phyloP scores from a whole-genome alignment of 257 asterid species.

The Euphrasia confusa region DNA sequence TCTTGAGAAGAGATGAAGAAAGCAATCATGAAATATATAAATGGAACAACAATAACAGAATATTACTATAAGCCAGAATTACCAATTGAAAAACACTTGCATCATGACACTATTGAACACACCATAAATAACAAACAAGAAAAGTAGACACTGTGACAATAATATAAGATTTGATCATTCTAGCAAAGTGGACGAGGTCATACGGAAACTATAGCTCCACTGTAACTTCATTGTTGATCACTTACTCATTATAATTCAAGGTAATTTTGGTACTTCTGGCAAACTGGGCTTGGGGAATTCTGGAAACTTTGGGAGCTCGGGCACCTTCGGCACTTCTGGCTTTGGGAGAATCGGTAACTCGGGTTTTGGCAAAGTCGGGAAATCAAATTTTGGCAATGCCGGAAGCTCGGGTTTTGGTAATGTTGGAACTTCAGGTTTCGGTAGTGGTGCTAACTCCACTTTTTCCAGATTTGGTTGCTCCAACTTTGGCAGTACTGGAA shows the following conservation, averaged over 20 bases:
- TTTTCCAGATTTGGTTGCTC: background rate
- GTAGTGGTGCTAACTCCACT: constrained; percentile 14
- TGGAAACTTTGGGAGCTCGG: constrained; percentile 11
- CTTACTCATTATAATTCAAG: constrained; percentile 15
- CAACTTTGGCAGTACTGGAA: constrained; percentile 31
- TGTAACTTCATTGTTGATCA: background rate
- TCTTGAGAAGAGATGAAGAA: constrained; percentile 3
- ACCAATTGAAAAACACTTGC: constrained; percentile 6
- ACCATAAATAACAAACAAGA: constrained; percentile 19
- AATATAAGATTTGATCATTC: constrained; percentile 12
- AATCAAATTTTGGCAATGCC: constrained; percentile 19
- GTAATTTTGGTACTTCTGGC: constrained; percentile 22
- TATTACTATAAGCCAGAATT: background rate
- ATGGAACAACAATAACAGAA: background rate
- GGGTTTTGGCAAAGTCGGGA: constrained; percentile 18
- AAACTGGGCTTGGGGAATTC: constrained; percentile 10
- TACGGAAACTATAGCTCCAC: background rate
- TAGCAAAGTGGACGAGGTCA: constrained; percentile 1
- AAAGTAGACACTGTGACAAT: constrained; percentile 8
- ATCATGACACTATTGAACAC: background rate
- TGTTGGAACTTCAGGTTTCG: constrained; percentile 17
- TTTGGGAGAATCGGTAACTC: constrained; percentile 23
- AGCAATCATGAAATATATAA: constrained; percentile 14
- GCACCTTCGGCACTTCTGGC: constrained; percentile 20
- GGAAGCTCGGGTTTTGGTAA: constrained; percentile 16